These are phyloP conservation scores for Kodamaea fungicola DNA, from an alignment of 1,139 yeast species.

Conservation along the genomic window DNA sequence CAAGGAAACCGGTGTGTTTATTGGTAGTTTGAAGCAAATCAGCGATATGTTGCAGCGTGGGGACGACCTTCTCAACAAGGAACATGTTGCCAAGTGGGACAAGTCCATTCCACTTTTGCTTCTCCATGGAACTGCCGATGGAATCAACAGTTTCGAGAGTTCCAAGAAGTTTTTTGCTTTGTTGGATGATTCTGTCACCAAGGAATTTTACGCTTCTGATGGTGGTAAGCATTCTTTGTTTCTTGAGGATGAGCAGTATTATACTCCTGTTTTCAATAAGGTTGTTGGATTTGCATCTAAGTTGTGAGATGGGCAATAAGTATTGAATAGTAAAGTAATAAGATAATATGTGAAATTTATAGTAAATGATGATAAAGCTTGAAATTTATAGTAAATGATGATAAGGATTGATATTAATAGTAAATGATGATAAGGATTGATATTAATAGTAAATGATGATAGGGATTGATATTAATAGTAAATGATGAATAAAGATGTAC, in stretches of 20 bases:
- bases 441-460: too few species aligned
- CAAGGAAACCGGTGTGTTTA: constrained; percentile 34
- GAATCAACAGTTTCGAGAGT: constrained; percentile 54
- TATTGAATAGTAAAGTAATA: too few species aligned
- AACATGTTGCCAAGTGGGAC: constrained; percentile 40
- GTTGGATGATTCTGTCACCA: constrained; percentile 25
- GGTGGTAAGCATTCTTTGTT: constrained; percentile 45
- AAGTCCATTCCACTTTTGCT: constrained; percentile 35
- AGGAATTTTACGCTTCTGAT: constrained; percentile 24
- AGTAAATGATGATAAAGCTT: too few species aligned
- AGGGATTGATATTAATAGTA: too few species aligned
- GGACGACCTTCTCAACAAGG: constrained; percentile 41
- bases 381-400: too few species aligned
- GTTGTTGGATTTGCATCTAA: constrained; percentile 36
- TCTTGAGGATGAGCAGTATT: constrained; percentile 40
- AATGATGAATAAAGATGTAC: too few species aligned
- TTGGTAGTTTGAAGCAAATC: constrained; percentile 41
- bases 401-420: too few species aligned
- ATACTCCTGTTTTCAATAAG: constrained; percentile 28
- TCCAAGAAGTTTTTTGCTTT: constrained; percentile 45
- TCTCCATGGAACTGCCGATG: constrained; percentile 36
- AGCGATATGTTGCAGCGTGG: constrained; percentile 70
- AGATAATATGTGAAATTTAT: too few species aligned
- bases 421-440: too few species aligned
- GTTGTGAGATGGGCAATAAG: too few species aligned